Evolutionary conservation across 2,329 filamentous ascomycete genomes (phyloP), one percentile per base, ranked within the genome.

Genomic region (Verticillium alfalfae): DNA sequence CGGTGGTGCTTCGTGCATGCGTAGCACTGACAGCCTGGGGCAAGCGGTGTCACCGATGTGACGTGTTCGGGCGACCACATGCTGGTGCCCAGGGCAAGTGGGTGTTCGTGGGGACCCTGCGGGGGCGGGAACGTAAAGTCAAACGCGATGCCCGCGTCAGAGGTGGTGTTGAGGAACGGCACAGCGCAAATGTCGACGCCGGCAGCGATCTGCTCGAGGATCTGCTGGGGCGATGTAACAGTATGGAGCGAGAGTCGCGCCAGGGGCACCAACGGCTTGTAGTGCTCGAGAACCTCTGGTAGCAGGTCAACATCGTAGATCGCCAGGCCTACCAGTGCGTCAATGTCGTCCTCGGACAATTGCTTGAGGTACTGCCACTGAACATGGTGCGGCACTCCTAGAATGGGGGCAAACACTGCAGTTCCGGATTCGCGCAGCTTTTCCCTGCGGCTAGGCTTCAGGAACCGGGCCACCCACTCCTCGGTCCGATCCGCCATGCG

Each of bases 401-500:
- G 80, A 0, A 97, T 79, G 0, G 88, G 86, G 3, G 88, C 81
- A 75, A 90, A 85, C 66, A 89, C 75, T 3, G 79, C 75, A 34
- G 78, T 73, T 1, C 65, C 72, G 5, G 68, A 57, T 15, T 68
- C 69, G 56, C 68, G 66, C 12, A 70, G 65, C n/a, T 70, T 66
- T 22, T 72, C 71, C 22, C 68, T 63, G 12, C 72, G 74, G 60
- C 78, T 72, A 34, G 76, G 71, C 16, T 77, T 75, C 39, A 93
- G 79, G 58, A 92, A 86, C 65, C 90, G 84, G 31, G 86, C 84
- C 18, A 94, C 79, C 92, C 93, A 98, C 41, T 85, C 83, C 71
- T 95, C 90, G 1, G 92, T 97, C 61, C 94, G 84, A 70, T 95
- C 92, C 31, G 87, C 88, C 88, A 97, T 97, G 70, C 91, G 93